phyloP scores from a whole-genome alignment of 179 eudicot species.

The Corrigiola litoralis region DNA sequence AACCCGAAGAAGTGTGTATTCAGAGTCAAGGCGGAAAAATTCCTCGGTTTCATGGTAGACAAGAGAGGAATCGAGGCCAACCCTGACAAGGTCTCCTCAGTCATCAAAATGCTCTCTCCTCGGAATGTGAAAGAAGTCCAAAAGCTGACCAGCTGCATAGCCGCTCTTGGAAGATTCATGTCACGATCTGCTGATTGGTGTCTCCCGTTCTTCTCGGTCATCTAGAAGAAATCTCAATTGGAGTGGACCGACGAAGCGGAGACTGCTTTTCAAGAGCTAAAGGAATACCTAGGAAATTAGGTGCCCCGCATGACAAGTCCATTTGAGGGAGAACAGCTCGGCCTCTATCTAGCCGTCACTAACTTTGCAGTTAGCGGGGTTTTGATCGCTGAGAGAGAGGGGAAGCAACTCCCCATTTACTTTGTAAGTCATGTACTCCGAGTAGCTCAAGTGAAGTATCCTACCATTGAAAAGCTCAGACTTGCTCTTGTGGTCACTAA shows the following conservation, averaged over 20 bases:
- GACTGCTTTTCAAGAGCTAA: neutral
- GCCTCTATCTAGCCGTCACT: neutral
- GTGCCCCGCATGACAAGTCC: too few relatives aligned
- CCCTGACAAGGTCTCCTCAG: neutral
- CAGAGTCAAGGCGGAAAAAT: neutral
- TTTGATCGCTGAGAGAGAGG: neutral
- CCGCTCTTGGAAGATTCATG: neutral
- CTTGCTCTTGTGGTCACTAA: neutral
- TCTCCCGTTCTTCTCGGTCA: neutral
- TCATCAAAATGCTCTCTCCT: neutral
- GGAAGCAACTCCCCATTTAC: neutral
- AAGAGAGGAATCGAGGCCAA: slow-evolving; percentile 5
- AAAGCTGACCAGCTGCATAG: neutral
- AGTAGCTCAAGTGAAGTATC: neutral
- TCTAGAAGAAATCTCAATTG: neutral
- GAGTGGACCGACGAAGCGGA: neutral
- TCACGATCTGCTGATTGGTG: neutral
- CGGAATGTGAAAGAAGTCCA: neutral
- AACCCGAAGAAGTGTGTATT: slow-evolving; percentile 1
- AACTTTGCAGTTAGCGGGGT: neutral
- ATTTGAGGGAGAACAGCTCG: neutral
- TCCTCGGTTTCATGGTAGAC: neutral
- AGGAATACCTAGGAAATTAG: neutral
- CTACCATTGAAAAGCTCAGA: neutral
- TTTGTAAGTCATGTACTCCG: neutral